A percentile compares a stretch with the other conserved stretches of the same genome.
These are phyloP conservation scores for Tetrapisispora nanseiensis DNA, from an alignment of 805 yeast species.

Conservation along the genomic window DNA sequence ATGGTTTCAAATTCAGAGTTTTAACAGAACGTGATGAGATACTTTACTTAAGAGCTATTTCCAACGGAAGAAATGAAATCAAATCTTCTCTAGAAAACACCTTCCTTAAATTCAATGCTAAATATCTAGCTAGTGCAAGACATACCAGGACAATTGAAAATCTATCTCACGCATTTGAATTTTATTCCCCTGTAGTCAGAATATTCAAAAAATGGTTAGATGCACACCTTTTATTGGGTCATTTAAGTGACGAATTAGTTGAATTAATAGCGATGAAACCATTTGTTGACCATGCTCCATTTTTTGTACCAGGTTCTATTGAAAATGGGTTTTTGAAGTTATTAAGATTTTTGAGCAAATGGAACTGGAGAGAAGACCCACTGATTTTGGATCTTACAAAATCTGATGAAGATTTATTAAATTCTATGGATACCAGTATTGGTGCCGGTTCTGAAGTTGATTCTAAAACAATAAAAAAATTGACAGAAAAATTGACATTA, in stretches of 20 bases:
- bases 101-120: constrained; percentile 53
- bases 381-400: constrained; percentile 67
- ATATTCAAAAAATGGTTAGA: constrained; percentile 86
- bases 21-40: constrained; percentile 77
- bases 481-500: constrained; percentile 53
- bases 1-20: constrained; percentile 68
- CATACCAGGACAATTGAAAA: constrained; percentile 75
- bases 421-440: constrained; percentile 15
- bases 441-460: constrained; percentile 27
- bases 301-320: constrained; percentile 65
- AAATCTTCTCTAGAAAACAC: constrained; percentile 50
- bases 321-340: constrained; percentile 74
- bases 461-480: constrained; percentile 33
- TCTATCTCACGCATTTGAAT: constrained; percentile 60
- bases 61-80: constrained; percentile 50
- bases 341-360: constrained; percentile 56
- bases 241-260: constrained; percentile 65
- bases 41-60: constrained; percentile 61
- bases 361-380: constrained; percentile 95
- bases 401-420: constrained; percentile 33
- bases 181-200: constrained; percentile 71
- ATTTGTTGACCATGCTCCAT: constrained; percentile 85
- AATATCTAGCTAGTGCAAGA: constrained; percentile 56
- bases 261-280: constrained; percentile 78
- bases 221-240: constrained; percentile 62